Conservation (phyloP, 2,329 filamentous ascomycete species). For the Aspergillus pseudonomiae region DNA sequence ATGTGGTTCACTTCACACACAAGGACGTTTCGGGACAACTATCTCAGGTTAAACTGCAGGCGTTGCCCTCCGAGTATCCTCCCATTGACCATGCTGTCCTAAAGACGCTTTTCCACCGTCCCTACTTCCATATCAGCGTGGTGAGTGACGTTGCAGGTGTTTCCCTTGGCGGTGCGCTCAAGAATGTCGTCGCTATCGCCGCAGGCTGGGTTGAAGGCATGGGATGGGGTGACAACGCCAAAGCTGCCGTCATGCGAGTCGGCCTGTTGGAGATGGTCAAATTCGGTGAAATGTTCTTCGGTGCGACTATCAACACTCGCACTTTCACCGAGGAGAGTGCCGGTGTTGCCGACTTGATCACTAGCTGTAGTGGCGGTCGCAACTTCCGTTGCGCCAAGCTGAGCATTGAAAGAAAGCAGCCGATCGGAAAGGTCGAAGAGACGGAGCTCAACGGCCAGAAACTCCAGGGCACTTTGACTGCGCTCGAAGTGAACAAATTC, state of each 20-base stretch:
- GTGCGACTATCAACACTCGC: conserved; percentile 73
- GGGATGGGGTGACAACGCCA: conserved; percentile 98
- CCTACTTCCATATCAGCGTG: conserved; percentile 96
- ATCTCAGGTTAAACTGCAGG: conserved; percentile 70
- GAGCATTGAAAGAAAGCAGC: conserved; percentile 75
- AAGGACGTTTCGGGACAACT: conserved; percentile 69
- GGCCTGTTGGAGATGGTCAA: conserved; percentile 95
- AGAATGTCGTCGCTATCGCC: conserved; percentile 94
- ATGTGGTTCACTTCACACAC: conserved; percentile 60
- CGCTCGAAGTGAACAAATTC: conserved; percentile 88
- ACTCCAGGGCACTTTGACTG: conserved; percentile 90
- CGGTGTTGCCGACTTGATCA: conserved; percentile 93
- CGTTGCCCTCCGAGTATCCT: conserved; percentile 80
- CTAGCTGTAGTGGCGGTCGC: conserved; percentile 85
- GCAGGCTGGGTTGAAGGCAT: conserved; percentile 94
- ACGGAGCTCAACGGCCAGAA: conserved; percentile 95
- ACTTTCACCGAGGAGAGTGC: conserved; percentile 98
- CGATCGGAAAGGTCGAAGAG: conserved; percentile 84
- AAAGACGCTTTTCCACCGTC: conserved; percentile 86
- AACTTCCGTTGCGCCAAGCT: conserved; percentile 95
- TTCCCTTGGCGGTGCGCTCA: conserved; percentile 89
- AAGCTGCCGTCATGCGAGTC: conserved; percentile 97
- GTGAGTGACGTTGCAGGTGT: conserved; percentile 96
- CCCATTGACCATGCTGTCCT: conserved; percentile 83
- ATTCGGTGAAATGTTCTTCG: conserved; percentile 93